Conservation (phyloP, 1,139 yeast species). For the Kurtzmaniella natalensis region DNA sequence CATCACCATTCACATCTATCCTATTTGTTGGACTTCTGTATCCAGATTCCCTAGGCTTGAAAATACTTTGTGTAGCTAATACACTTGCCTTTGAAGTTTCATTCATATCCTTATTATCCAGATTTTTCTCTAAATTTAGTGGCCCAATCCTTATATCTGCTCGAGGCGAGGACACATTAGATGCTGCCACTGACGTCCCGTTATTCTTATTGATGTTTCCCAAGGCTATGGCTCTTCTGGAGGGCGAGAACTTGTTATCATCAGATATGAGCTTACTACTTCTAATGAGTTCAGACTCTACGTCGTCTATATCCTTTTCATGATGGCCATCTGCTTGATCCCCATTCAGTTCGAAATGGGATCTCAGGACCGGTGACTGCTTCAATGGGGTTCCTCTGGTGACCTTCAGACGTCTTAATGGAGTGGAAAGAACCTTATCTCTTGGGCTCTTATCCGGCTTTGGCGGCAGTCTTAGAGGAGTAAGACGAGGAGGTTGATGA, state of each 20-base stretch:
- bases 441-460: not conserved
- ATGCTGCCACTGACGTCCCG: constrained; percentile 4
- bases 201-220: not conserved
- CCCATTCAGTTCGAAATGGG: too few species aligned
- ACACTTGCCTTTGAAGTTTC: too few species aligned
- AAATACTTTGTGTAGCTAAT: too few species aligned
- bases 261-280: constrained; percentile 18
- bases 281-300: constrained; percentile 16
- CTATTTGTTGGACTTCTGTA: too few species aligned
- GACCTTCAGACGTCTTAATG: constrained; percentile 2
- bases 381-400: constrained; percentile 16
- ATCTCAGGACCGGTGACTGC: constrained; percentile 8
- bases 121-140: too few species aligned
- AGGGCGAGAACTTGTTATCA: constrained; percentile 19
- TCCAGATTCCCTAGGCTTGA: too few species aligned
- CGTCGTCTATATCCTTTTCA: constrained; percentile 2
- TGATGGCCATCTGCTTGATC: not conserved
- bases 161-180: constrained; percentile 13
- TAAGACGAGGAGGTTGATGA: too few species aligned
- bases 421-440: constrained; percentile 2
- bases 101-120: too few species aligned
- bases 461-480: too few species aligned
- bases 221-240: constrained; percentile 3
- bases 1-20: too few species aligned
- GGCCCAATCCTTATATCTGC: constrained; percentile 13